Evolutionary conservation across 2,329 filamentous ascomycete genomes (phyloP).

Genomic region (Calonectria hawksworthii): DNA sequence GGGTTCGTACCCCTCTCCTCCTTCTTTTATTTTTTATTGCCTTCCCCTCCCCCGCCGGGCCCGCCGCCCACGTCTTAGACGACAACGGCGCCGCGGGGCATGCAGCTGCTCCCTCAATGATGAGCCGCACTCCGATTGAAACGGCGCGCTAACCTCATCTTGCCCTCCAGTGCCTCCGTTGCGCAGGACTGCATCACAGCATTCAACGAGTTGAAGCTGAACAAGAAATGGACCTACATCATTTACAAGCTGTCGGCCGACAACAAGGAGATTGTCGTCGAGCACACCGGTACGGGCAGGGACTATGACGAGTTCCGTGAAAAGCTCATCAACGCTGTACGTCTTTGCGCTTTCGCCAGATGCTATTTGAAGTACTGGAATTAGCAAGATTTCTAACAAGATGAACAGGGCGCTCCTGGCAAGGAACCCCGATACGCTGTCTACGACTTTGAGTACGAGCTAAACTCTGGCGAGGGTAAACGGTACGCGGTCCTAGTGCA

Average conservation of each 20-base stretch:
- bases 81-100: slow-evolving; percentile 43
- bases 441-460: slow-evolving; percentile 86
- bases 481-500: slow-evolving; percentile 62
- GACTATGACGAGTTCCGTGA: slow-evolving; percentile 83
- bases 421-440: slow-evolving; percentile 86
- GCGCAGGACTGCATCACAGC: slow-evolving; percentile 77
- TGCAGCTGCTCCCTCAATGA: slow-evolving; percentile 16
- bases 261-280: slow-evolving; percentile 85
- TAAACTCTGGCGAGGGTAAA: slow-evolving; percentile 79
- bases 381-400: slow-evolving; percentile 12
- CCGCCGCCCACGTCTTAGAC: slow-evolving; percentile 24
- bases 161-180: slow-evolving; percentile 74
- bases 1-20: slow-evolving; percentile 62
- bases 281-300: slow-evolving; percentile 75
- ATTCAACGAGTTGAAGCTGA: slow-evolving; percentile 88
- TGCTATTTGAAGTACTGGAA: not conserved
- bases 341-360: slow-evolving; percentile 36
- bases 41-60: slow-evolving; percentile 25
- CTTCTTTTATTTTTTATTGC: not conserved
- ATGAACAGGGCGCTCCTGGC: slow-evolving; percentile 66
- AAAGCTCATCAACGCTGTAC: slow-evolving; percentile 80
- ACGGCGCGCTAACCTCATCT: slow-evolving; percentile 43
- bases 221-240: slow-evolving; percentile 87
- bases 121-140: slow-evolving; percentile 25
- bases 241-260: slow-evolving; percentile 90